These are phyloP conservation scores for Tuber melanosporum DNA, from an alignment of 495 filamentous ascomycete species.

Conservation along the genomic window DNA sequence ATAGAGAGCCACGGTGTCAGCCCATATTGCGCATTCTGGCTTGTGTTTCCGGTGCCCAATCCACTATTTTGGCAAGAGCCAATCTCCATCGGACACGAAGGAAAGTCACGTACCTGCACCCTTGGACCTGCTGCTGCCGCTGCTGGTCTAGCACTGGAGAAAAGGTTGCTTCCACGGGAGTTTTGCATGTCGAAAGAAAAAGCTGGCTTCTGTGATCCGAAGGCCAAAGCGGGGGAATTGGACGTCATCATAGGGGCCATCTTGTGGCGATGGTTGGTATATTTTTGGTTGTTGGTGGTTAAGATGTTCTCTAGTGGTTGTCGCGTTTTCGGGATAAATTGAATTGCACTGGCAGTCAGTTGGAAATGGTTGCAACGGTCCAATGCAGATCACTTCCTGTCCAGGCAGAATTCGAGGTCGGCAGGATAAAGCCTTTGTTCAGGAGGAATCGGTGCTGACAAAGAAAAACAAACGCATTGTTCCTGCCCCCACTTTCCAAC, in stretches of 20 bases:
- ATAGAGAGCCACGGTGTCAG: constrained; percentile 19
- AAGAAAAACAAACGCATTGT: neutral
- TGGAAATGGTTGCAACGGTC: constrained; percentile 11
- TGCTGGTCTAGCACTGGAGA: constrained; percentile 23
- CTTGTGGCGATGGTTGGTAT: constrained; percentile 13
- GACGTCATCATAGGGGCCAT: constrained; percentile 35
- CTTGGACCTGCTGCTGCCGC: constrained; percentile 19
- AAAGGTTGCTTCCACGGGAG: constrained; percentile 25
- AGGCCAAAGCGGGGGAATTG: constrained; percentile 11
- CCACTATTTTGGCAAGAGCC: constrained; percentile 10
- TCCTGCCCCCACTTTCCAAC: constrained; percentile 8
- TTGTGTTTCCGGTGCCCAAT: constrained; percentile 20
- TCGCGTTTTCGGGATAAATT: constrained; percentile 17
- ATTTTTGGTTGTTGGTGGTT: neutral
- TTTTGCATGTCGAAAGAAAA: constrained; percentile 37
- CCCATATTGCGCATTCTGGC: constrained; percentile 33
- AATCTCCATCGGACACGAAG: constrained; percentile 35
- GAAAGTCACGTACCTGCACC: constrained; percentile 29
- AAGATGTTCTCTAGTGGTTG: neutral
- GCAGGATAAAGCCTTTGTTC: constrained; percentile 9
- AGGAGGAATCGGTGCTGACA: neutral
- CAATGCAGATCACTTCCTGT: constrained; percentile 15
- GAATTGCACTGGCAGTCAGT: constrained; percentile 11
- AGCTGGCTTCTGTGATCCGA: constrained; percentile 25
- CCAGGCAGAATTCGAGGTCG: neutral